A percentile compares a stretch with the other conserved stretches of the same genome.
Evolutionary conservation across 495 filamentous ascomycete genomes (phyloP).

Genomic region (Lasiosphaeria hispida): DNA sequence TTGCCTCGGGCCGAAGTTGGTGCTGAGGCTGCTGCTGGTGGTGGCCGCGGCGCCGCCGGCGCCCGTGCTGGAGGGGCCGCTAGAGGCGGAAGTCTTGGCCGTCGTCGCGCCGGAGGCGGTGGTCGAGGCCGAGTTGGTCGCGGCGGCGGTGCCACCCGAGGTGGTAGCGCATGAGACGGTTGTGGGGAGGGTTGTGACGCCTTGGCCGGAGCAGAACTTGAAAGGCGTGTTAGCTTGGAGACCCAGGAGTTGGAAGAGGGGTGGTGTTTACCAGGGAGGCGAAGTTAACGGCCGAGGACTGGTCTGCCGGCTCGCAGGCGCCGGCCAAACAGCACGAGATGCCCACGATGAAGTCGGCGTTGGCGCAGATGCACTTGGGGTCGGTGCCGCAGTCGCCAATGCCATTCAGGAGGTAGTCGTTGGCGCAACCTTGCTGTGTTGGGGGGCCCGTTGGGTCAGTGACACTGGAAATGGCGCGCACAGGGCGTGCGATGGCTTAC

Average conservation of each 20-base stretch:
- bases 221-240: background rate
- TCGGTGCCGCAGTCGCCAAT: constrained; percentile 58
- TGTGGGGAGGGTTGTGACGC: constrained; percentile 37
- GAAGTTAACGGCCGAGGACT: constrained; percentile 41
- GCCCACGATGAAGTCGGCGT: constrained; percentile 53
- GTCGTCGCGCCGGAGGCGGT: constrained; percentile 16
- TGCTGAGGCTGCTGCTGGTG: constrained; percentile 5
- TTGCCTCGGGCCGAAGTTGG: constrained; percentile 25
- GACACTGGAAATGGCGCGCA: constrained; percentile 3
- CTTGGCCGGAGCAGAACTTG: constrained; percentile 34
- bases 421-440: constrained; percentile 54
- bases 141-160: constrained; percentile 19
- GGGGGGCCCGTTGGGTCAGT: constrained; percentile 16
- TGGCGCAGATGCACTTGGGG: constrained; percentile 65
- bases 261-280: constrained; percentile 24
- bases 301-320: constrained; percentile 53
- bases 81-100: constrained; percentile 20
- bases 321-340: constrained; percentile 67
- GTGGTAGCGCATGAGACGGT: constrained; percentile 32
- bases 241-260: background rate
- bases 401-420: constrained; percentile 40
- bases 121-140: constrained; percentile 20
- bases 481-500: constrained; percentile 31
- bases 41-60: constrained; percentile 2
- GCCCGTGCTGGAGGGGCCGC: constrained; percentile 18